A percentile compares a stretch with the other conserved stretches of the same genome.
Conservation (phyloP, 2,329 filamentous ascomycete genomes). For the Aspergillus glaucus region DNA sequence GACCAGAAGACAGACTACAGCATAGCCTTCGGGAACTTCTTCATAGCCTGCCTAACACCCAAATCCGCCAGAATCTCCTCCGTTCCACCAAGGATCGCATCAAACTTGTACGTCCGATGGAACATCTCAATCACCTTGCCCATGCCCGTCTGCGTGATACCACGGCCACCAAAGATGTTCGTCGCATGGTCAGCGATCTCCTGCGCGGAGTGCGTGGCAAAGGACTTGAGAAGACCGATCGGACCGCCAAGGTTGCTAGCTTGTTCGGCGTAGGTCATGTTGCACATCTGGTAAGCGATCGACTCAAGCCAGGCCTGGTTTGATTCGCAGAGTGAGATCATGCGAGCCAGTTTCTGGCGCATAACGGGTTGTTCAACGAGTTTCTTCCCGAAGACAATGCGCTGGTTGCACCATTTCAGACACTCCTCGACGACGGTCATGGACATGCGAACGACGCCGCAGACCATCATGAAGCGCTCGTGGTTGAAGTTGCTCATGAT, state of each 20-base stretch:
- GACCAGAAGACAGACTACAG: conserved; percentile 46
- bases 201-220: conserved; percentile 67
- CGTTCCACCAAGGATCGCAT: conserved; percentile 70
- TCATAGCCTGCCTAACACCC: conserved; percentile 77
- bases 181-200: conserved; percentile 78
- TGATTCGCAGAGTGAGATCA: conserved; percentile 77
- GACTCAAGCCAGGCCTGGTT: conserved; percentile 80
- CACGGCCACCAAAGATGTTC: conserved; percentile 80
- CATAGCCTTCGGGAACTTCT: conserved; percentile 77
- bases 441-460: conserved; percentile 58
- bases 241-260: conserved; percentile 69
- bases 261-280: conserved; percentile 75
- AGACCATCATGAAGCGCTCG: conserved; percentile 71
- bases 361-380: conserved; percentile 80
- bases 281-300: conserved; percentile 81
- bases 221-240: conserved; percentile 76
- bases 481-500: conserved; percentile 88
- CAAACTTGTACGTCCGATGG: conserved; percentile 76
- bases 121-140: conserved; percentile 78
- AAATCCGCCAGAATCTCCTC: conserved; percentile 78
- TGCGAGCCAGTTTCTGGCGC: conserved; percentile 73
- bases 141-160: conserved; percentile 76
- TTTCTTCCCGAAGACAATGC: conserved; percentile 74
- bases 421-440: conserved; percentile 73
- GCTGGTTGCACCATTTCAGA: conserved; percentile 82